phyloP scores from a whole-genome alignment of 2,329 filamentous ascomycete species.

The Colletotrichum sp. region DNA sequence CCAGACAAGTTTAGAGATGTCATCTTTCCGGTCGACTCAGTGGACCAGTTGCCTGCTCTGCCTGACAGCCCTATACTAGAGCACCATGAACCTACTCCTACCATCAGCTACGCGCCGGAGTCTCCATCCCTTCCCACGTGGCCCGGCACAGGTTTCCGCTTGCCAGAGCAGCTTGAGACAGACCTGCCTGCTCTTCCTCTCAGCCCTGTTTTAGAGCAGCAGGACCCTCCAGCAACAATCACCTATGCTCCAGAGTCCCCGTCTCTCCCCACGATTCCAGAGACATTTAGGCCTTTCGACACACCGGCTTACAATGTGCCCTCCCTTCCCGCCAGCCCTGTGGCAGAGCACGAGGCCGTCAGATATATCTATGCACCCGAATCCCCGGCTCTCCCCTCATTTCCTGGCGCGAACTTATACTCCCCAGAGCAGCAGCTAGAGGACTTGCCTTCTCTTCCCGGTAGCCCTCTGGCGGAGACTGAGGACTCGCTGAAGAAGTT shows the following conservation, averaged over 20 bases:
- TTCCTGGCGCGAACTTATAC: background rate
- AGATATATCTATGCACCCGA: background rate
- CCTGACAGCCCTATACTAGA: constrained; percentile 9
- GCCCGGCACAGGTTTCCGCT: background rate
- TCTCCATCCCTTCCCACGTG: background rate
- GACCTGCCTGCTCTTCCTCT: constrained; percentile 3
- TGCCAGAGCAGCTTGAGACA: background rate
- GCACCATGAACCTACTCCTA: background rate
- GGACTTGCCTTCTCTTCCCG: constrained; percentile 2
- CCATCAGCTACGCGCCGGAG: background rate
- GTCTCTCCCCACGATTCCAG: background rate
- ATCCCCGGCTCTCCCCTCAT: background rate
- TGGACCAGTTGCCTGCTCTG: constrained; percentile 18
- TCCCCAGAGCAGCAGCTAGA: background rate
- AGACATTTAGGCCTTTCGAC: background rate
- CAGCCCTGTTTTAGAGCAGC: background rate
- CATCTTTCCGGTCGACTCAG: background rate
- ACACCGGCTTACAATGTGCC: background rate
- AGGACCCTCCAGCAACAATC: background rate
- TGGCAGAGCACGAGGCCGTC: background rate
- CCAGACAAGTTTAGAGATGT: background rate
- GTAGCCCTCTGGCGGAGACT: background rate
- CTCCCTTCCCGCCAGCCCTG: background rate
- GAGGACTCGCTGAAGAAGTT: background rate
- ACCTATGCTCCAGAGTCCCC: background rate